Evolutionary conservation across 2,329 filamentous ascomycete species (phyloP).

Genomic region (Rhynchosporium agropyri): DNA sequence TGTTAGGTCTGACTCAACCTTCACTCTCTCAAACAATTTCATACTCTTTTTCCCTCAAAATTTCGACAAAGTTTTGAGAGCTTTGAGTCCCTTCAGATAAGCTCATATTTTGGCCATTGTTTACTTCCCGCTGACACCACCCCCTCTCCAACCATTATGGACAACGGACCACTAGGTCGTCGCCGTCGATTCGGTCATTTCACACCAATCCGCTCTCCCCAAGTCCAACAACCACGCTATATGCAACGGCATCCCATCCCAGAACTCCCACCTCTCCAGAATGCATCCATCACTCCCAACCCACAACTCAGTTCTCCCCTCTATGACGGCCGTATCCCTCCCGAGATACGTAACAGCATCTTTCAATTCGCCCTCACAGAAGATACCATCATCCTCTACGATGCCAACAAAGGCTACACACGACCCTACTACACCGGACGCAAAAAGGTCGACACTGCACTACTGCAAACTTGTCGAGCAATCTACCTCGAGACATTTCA

Average conservation of each 20-base stretch:
- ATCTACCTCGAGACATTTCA: conserved; percentile 36
- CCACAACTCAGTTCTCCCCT: conserved; percentile 29
- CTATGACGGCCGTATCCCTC: conserved; percentile 33
- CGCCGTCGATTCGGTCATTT: conserved; percentile 9
- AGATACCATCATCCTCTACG: conserved; percentile 11
- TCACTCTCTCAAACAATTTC: neutral
- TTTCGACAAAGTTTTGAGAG: neutral
- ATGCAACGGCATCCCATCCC: neutral
- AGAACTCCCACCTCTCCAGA: neutral
- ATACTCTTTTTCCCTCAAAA: neutral
- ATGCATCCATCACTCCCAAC: conserved; percentile 1
- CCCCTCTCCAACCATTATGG: neutral
- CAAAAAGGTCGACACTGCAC: conserved; percentile 22
- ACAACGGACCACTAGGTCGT: neutral
- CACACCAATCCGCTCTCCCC: conserved; percentile 1
- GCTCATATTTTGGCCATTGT: neutral
- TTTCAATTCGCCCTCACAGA: conserved; percentile 31
- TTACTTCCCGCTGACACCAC: neutral
- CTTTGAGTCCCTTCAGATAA: neutral
- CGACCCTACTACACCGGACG: conserved; percentile 29
- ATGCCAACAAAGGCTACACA: conserved; percentile 18
- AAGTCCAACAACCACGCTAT: neutral
- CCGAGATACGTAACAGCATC: conserved; percentile 33
- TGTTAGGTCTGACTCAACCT: neutral
- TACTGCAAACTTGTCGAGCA: conserved; percentile 33